Base-by-base conservation (phyloP, 202 grass and related monocot species). In the Elaeis oleifera region DNA sequence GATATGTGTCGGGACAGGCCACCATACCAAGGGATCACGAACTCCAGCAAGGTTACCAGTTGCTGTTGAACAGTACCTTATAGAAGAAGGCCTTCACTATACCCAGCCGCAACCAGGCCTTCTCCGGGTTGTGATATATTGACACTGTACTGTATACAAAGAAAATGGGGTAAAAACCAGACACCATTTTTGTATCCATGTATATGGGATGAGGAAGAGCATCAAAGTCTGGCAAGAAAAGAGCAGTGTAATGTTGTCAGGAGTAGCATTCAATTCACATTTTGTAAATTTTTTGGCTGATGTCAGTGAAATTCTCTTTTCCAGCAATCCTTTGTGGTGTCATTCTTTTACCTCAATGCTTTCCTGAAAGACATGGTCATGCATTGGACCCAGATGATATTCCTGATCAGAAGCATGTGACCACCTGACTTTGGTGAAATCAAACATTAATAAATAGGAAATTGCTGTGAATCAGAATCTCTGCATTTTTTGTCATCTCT, bases 11-110 rank as follows among this genome's bases (percentile, higher is more conserved):
- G 94, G 94, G 50, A 99, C 88, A 59, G 94, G 94, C 11, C 94
- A 99, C 76, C 94, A 99, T 32, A 99, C 94, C 54, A 99, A 89
- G 82, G 94, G 88, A 17, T 81, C 85, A 21, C 85, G 88, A 18
- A 89, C 85, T 2, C 68, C 80, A 17, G 85, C 82, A n/a, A 89
- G 94, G 82, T 73, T 99, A 57, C 88, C 88, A 0, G 85, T 89
- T 0, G 94, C 88, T 0, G 77, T 99, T 16, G 88, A 99, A 65
- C 94, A 86, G 49, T 92, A 86, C 71, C 85, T 99, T 36, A 36
- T 99, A 50, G 85, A 84, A 4, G 72, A 99, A 78, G 94, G 94
- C 11, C 65, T 99, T 62, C 61, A 74, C 28, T 99, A 84, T 69
- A 82, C 82, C 25, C 94, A 94, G 76, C 82, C 88, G 16, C 94